These are phyloP conservation scores for Spizellomyces sp. DNA, from an alignment of 192 early-diverging fungal genomes.

Conservation along the genomic window DNA sequence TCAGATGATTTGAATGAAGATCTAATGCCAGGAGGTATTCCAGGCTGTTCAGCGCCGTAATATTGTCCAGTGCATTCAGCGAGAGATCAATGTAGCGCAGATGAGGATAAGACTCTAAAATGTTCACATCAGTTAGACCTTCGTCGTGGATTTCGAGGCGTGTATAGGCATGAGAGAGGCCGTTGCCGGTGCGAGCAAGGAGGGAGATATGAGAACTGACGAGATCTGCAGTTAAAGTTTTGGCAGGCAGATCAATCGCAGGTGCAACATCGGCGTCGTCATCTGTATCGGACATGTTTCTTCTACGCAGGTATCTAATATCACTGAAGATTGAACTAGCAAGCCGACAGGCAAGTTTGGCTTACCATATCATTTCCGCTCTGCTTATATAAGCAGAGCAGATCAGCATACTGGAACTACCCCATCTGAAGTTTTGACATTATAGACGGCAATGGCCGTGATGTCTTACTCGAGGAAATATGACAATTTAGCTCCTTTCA, in stretches of 20 bases:
- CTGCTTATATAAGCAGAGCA: too few relatives aligned
- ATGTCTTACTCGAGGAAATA: too few relatives aligned
- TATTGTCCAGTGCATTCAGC: slow-evolving; percentile 44
- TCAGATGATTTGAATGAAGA: slow-evolving; percentile 46
- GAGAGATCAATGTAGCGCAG: slow-evolving; percentile 55
- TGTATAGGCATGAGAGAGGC: slow-evolving; percentile 57
- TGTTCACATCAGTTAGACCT: slow-evolving; percentile 46
- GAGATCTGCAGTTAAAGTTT: not conserved
- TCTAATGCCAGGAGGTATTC: slow-evolving; percentile 53
- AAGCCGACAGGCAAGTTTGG: too few relatives aligned
- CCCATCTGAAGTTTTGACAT: too few relatives aligned
- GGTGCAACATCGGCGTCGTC: too few relatives aligned
- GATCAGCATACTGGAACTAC: too few relatives aligned
- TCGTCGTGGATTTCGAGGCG: slow-evolving; percentile 47
- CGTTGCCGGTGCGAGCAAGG: slow-evolving; percentile 54
- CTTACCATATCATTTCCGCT: too few relatives aligned
- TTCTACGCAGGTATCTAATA: too few relatives aligned
- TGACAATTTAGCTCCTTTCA: too few relatives aligned
- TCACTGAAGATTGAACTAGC: too few relatives aligned
- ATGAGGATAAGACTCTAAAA: slow-evolving; percentile 48
- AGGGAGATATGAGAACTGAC: slow-evolving; percentile 47
- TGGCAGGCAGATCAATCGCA: not conserved
- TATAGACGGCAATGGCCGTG: too few relatives aligned
- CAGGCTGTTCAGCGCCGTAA: slow-evolving; percentile 39
- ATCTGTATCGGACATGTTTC: too few relatives aligned